Base-by-base conservation (phyloP, 345 rosid species). In the Dipteronia sinensis region DNA sequence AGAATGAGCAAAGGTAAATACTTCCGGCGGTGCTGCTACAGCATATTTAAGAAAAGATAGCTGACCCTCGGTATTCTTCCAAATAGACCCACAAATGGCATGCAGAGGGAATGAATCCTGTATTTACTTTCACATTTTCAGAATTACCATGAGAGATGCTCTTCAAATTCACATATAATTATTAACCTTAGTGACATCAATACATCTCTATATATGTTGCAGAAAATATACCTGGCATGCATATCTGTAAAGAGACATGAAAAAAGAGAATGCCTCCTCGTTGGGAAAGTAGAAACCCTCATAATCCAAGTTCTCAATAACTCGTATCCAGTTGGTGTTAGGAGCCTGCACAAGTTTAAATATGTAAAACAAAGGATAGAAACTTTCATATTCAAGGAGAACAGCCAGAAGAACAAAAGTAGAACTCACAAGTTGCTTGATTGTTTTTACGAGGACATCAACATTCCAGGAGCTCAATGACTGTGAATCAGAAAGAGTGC, bases 91-190 rank as follows among this genome's bases (percentile, higher is more conserved):
- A 78, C 97, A 96, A 59, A 94, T 73, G n/a, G 90, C 91, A 82
- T 88, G 91, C 78, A 96, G 90, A 74, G 99, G 99, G 79, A 96
- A 96, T 3, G 89, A 93, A 76, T 96, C 98, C 99, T 96, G 87
- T 80, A 86, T 38, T 61, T 72, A 85, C 47, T 69, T 69, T 17
- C 31, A 65, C 4, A 77, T 71, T 47, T 27, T 29, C 25, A 62
- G 75, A 69, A 53, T 9, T 4, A 40, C 17, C 19, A 38, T 70
- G 40, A 11, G 7, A 13, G 2, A 38, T 22, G 6, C 65, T 67
- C 23, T 0, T 12, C 66, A 46, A 53, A 53, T 55, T 66, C 42
- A 16, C 65, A 58, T 10, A 38, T 58, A 55, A n/a, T 55, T 64
- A 13, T 59, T 22, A 69, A 49, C 49, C 47, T 44, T 19, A 64